phyloP scores from a whole-genome alignment of 495 filamentous ascomycete species.

The Neurospora sp. region DNA sequence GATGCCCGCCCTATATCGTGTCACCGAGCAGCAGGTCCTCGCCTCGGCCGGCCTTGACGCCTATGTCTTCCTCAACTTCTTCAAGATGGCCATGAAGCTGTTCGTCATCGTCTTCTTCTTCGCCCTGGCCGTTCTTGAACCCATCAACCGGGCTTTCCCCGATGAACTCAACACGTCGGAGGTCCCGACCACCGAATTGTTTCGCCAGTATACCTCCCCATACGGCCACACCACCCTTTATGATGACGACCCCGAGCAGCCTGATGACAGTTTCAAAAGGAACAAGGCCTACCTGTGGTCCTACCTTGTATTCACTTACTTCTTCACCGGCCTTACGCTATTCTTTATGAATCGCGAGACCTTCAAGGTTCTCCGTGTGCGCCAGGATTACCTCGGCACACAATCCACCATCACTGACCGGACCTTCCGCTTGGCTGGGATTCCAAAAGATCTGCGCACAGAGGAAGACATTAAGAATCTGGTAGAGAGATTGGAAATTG shows the following conservation, averaged over 20 bases:
- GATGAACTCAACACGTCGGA: conserved; percentile 5
- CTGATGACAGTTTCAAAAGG: conserved; percentile 26
- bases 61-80: conserved; percentile 90
- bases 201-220: conserved; percentile 5
- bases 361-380: conserved; percentile 65
- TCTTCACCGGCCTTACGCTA: conserved; percentile 75
- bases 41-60: conserved; percentile 90
- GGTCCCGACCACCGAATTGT: neutral
- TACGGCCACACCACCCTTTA: neutral
- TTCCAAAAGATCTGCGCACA: conserved; percentile 67
- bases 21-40: conserved; percentile 83
- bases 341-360: conserved; percentile 78
- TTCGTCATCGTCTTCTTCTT: conserved; percentile 70
- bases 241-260: neutral
- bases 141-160: conserved; percentile 63
- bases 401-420: conserved; percentile 91
- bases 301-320: conserved; percentile 81
- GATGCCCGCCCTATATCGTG: conserved; percentile 80
- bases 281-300: conserved; percentile 71
- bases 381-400: conserved; percentile 85
- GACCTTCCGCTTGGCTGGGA: conserved; percentile 83
- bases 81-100: conserved; percentile 85
- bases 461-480: conserved; percentile 80
- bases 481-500: conserved; percentile 78
- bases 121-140: conserved; percentile 67